Evolutionary conservation across 2,329 filamentous ascomycete species (phyloP), one percentile per base, ranked within the genome.

Genomic region (Fusarium proliferatum): DNA sequence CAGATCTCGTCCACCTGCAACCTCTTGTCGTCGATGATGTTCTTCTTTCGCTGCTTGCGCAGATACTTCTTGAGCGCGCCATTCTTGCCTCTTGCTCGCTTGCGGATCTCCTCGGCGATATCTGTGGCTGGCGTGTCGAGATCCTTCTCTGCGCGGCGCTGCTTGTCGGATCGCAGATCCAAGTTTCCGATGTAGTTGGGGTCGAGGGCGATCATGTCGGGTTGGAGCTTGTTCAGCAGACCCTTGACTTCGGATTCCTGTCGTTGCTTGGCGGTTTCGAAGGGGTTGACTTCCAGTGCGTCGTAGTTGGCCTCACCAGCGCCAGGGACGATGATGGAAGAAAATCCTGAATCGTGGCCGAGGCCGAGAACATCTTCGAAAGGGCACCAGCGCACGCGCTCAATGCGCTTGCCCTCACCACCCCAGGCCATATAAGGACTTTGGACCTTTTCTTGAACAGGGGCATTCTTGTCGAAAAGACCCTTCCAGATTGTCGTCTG

Each of bases 281-380:
- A 98, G 39, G 96, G 96, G 86, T 99, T 99, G 77, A 92, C 88
- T 83, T 99, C 96, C 61, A 98, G 86, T 6, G 95, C 93, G 82
- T 99, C 96, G 81, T 94, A 98, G 88, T 98, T 98, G 80, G 96
- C 91, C 82, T 99, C 96, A 71, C 96, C 96, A n/a, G 96, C 93
- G 53, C 96, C 96, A 12, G 96, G 96, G 4, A 98, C 91, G 76
- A 99, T 90, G 79, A 98, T 90, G 63, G 93, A 96, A 21, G 93
- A 93, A 85, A 98, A 98, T 19, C 96, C 96, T 68, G 91, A 86
- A 79, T 93, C 89, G 84, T 98, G 96, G 5, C 92, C 89, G 30
- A 97, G 88, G 19, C 96, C 96, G 4, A 99, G 89, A 2, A 98
- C 86, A 85, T 99, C 96, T 81, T 99, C 96, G 72, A 93, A 97